These are phyloP conservation scores for Dianthus caryophyllus DNA, from an alignment of 148 eudicot species.

Conservation along the genomic window DNA sequence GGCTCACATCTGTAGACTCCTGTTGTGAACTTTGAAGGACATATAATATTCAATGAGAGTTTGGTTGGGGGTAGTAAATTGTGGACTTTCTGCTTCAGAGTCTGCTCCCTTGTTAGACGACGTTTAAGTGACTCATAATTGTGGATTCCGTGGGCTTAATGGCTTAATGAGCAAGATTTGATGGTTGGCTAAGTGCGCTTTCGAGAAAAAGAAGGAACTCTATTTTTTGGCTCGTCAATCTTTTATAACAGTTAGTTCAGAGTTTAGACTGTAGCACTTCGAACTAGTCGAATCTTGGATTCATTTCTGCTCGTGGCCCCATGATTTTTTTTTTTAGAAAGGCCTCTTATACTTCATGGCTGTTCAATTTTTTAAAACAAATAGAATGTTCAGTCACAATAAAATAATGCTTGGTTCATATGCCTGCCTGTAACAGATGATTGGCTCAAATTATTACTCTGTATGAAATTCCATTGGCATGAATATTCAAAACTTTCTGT, in stretches of 20 bases:
- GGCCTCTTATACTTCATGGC: neutral
- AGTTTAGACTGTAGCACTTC: neutral
- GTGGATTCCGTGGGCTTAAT: neutral
- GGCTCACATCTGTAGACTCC: neutral
- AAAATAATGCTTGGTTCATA: neutral
- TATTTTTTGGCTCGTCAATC: neutral
- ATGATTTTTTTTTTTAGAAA: neutral
- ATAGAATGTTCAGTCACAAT: neutral
- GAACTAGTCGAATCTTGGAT: neutral
- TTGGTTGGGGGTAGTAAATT: neutral
- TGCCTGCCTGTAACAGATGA: neutral
- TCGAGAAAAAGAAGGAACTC: neutral
- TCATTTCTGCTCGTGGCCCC: neutral
- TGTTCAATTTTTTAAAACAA: neutral
- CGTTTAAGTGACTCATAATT: neutral
- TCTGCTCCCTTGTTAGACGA: neutral
- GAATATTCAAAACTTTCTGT: neutral
- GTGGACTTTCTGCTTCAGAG: neutral
- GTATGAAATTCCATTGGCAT: neutral
- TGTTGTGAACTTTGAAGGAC: neutral
- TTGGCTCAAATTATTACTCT: neutral
- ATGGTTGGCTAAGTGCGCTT: neutral
- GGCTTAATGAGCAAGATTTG: neutral
- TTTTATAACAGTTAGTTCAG: neutral
- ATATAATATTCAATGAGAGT: neutral